Conservation (phyloP, 1,284 basidiomycete genomes). For the Cryptococcus sp. region DNA sequence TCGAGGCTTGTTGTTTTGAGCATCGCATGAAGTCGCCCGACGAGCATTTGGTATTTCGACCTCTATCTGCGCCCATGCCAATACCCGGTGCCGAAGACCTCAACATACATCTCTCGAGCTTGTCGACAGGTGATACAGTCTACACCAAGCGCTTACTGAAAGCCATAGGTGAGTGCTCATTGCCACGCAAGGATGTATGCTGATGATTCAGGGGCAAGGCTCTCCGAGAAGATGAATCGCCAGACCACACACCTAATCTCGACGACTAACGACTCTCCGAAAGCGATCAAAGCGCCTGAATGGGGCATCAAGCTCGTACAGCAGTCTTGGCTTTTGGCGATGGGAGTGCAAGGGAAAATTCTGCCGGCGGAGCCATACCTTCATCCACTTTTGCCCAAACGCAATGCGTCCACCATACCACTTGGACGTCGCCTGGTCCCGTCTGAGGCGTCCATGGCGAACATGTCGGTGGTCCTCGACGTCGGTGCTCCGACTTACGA, state of each 20-base stretch:
- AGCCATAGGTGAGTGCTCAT: slow-evolving; percentile 27
- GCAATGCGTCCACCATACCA: background rate
- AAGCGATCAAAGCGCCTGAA: slow-evolving; percentile 33
- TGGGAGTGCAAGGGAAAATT: slow-evolving; percentile 27
- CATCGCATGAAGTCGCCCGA: slow-evolving; percentile 28
- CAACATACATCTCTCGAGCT: slow-evolving; percentile 38
- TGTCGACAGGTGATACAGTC: slow-evolving; percentile 25
- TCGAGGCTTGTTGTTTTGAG: slow-evolving; percentile 41
- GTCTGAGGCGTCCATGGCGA: slow-evolving; percentile 7
- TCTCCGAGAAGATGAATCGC: slow-evolving; percentile 29
- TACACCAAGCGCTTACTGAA: slow-evolving; percentile 33
- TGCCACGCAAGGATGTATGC: background rate
- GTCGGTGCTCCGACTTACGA: slow-evolving; percentile 7
- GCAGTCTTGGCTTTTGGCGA: slow-evolving; percentile 35
- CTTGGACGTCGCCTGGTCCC: background rate
- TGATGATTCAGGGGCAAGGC: slow-evolving; percentile 20
- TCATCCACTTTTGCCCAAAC: background rate
- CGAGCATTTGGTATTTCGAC: slow-evolving; percentile 36
- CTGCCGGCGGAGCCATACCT: slow-evolving; percentile 17
- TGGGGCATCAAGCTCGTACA: slow-evolving; percentile 36
- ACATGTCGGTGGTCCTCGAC: slow-evolving; percentile 13
- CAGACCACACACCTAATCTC: slow-evolving; percentile 38
- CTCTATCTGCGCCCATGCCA: slow-evolving; percentile 30
- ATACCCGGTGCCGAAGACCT: slow-evolving; percentile 24
- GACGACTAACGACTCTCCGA: slow-evolving; percentile 19